Percentiles rank a stretch among this genome's conserved stretches.
Evolutionary conservation across 2,329 filamentous ascomycete genomes (phyloP).

Genomic region (Apiospora rasikravindrae): DNA sequence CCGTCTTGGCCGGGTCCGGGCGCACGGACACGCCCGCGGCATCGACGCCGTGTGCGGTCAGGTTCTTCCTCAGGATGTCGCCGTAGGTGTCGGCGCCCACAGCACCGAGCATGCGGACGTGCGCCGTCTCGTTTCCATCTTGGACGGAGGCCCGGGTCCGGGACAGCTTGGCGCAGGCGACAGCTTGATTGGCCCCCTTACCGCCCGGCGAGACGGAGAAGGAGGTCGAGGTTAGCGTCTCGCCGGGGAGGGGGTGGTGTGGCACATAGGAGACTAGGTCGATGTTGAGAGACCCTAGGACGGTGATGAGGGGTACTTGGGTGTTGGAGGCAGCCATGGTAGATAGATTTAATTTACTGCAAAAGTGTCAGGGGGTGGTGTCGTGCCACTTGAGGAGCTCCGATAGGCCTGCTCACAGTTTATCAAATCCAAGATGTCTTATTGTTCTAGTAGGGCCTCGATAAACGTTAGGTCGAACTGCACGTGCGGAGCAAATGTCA

Average conservation of each 20-base stretch:
- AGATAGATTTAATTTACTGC: neutral
- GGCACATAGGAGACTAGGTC: constrained; percentile 90
- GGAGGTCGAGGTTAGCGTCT: constrained; percentile 81
- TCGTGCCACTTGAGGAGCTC: neutral
- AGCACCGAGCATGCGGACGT: constrained; percentile 74
- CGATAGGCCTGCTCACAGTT: neutral
- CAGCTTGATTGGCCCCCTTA: constrained; percentile 95
- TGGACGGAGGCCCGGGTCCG: constrained; percentile 51
- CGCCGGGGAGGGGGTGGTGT: constrained; percentile 81
- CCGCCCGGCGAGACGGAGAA: constrained; percentile 86
- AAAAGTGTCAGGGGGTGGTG: neutral
- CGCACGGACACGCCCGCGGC: constrained; percentile 55
- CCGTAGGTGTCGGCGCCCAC: constrained; percentile 75
- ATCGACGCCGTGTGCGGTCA: constrained; percentile 67
- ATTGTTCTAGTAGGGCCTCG: neutral
- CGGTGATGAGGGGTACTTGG: constrained; percentile 64
- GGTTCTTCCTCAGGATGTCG: constrained; percentile 59
- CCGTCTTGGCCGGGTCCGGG: constrained; percentile 57
- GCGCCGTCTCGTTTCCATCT: constrained; percentile 37
- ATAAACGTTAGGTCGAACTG: neutral
- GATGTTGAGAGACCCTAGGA: constrained; percentile 93
- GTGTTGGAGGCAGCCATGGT: neutral
- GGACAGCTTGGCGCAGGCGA: constrained; percentile 84
- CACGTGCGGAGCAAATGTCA: neutral
- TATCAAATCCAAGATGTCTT: neutral